A percentile compares a stretch with the other conserved stretches of the same genome.
phyloP scores from a whole-genome alignment of 2,329 filamentous ascomycete species.

The Penicillium sp. region DNA sequence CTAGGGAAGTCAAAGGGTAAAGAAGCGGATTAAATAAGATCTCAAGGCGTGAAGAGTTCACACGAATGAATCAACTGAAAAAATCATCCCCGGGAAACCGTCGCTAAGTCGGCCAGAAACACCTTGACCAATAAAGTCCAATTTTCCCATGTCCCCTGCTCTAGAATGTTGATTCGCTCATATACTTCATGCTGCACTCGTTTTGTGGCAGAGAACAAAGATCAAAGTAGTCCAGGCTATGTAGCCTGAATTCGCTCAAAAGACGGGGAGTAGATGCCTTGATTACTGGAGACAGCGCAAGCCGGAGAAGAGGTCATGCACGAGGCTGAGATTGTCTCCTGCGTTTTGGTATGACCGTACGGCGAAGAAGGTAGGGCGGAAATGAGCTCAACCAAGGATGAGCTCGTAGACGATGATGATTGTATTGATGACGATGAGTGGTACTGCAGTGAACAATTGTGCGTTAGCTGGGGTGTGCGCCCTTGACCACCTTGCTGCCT shows the following conservation, averaged over 20 bases:
- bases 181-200: constrained; percentile 10
- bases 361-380: not conserved
- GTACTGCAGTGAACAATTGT: constrained; percentile 58
- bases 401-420: constrained; percentile 82
- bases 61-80: not conserved
- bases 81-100: not conserved
- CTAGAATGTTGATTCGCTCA: constrained; percentile 7
- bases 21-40: not conserved
- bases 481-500: not conserved
- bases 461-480: constrained; percentile 11
- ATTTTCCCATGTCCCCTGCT: not conserved
- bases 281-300: not conserved
- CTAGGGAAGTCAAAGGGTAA: not conserved
- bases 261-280: not conserved
- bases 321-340: not conserved
- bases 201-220: constrained; percentile 3
- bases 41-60: not conserved
- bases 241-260: constrained; percentile 1
- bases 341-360: not conserved
- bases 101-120: not conserved
- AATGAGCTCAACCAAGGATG: constrained; percentile 63
- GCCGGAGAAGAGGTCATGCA: not conserved
- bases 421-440: constrained; percentile 79
- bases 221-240: not conserved
- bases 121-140: not conserved